Conservation (phyloP, 148 eudicot genomes). For the Talinum fruticosum region DNA sequence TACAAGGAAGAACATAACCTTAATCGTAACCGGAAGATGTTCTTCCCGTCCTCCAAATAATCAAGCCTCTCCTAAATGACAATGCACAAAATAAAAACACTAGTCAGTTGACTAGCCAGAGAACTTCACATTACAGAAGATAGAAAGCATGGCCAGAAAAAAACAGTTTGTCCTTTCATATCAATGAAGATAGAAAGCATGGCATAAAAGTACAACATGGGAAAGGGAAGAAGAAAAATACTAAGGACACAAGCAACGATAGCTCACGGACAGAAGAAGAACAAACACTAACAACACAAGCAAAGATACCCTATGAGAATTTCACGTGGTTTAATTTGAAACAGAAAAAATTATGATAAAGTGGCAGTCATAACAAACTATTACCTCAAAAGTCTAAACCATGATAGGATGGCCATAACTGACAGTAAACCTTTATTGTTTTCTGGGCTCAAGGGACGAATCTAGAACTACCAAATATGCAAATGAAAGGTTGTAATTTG, state of each 20-base stretch:
- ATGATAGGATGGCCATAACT: background rate
- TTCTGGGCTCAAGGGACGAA: background rate
- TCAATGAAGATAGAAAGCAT: background rate
- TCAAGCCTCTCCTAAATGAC: constrained; percentile 78
- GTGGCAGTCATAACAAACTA: background rate
- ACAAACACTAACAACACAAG: too few relatives aligned
- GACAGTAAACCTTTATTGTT: background rate
- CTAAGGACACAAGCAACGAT: background rate
- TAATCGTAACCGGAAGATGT: constrained; percentile 71
- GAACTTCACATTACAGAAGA: background rate
- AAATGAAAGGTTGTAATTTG: background rate
- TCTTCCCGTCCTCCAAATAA: constrained; percentile 95
- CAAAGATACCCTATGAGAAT: too few relatives aligned
- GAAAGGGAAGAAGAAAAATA: background rate
- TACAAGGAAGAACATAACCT: constrained; percentile 90
- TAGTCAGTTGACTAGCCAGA: constrained; percentile 12
- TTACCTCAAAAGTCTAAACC: background rate
- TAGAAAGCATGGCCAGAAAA: background rate
- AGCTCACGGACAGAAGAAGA: too few relatives aligned
- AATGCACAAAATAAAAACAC: constrained; percentile 10
- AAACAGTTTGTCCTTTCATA: background rate
- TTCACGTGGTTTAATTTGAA: too few relatives aligned
- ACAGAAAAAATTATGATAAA: background rate
- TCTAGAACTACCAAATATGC: background rate
- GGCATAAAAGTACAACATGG: background rate